Conservation (phyloP, 2,329 filamentous ascomycete species). For the Diaporthe sp. region DNA sequence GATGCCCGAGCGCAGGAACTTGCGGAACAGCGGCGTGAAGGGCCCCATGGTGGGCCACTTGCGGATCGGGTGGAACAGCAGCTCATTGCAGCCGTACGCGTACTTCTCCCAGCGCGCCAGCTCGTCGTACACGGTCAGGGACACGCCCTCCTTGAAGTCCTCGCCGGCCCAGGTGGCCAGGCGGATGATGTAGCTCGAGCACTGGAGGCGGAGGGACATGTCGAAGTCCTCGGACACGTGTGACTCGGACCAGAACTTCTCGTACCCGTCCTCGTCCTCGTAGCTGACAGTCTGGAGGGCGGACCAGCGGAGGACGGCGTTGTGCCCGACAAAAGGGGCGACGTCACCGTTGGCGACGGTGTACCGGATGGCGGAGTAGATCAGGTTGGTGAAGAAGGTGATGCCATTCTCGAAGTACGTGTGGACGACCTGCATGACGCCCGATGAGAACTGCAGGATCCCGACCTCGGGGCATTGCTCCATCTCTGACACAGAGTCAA, state of each 20-base stretch:
- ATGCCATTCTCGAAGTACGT: conserved; percentile 81
- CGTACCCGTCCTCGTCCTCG: conserved; percentile 76
- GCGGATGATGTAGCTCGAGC: conserved; percentile 79
- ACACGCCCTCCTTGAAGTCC: conserved; percentile 88
- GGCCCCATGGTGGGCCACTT: conserved; percentile 82
- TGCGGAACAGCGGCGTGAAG: conserved; percentile 83
- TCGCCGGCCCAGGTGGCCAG: conserved; percentile 80
- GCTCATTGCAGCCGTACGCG: conserved; percentile 86
- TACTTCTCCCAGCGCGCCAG: conserved; percentile 90
- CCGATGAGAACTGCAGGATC: conserved; percentile 83
- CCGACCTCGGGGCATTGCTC: conserved; percentile 83
- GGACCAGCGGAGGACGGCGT: conserved; percentile 81
- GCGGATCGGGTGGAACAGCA: conserved; percentile 83
- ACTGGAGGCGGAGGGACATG: conserved; percentile 83
- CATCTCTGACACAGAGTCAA: conserved; percentile 87
- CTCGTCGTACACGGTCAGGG: conserved; percentile 87
- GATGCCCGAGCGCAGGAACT: conserved; percentile 81
- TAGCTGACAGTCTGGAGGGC: conserved; percentile 80
- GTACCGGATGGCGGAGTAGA: conserved; percentile 83
- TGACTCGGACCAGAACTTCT: conserved; percentile 86
- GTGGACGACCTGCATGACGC: conserved; percentile 83
- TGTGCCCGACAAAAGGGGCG: conserved; percentile 86
- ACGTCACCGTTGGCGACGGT: conserved; percentile 84
- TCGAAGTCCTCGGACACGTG: conserved; percentile 88
- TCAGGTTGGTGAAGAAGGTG: conserved; percentile 80